Base-by-base conservation (phyloP, 768 basidiomycete species). In the Auricularia heimuer region DNA sequence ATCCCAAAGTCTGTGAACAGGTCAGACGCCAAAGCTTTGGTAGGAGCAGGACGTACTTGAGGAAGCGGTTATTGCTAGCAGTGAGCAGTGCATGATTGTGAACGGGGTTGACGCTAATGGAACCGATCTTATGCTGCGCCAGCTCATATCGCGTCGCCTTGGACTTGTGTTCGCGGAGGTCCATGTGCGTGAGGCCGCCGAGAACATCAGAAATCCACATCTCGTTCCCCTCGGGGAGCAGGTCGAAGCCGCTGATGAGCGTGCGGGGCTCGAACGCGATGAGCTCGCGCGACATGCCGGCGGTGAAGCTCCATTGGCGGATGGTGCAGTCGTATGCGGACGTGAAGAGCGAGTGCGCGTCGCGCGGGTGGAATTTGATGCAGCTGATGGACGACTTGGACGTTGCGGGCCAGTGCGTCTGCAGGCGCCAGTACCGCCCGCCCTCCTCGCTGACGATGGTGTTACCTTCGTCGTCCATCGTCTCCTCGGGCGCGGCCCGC, bases 331-430 rank as follows among this genome's bases (percentile, higher is more conserved):
- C 92, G 67, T 94, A 94, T 11, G 92, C 84, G 54, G 84, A 87
- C 11, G 90, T 93, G 70, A 86, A 92, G 12, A 93, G 75, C 91
- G 92, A 65, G 10, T 92, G 88, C 0, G 87, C 78, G 72, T 93
- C 81, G 42, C 83, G 77, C 8, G 92, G 90, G 70, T 92, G 87
- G 62, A 94, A 78, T 72, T 87, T 91, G 65, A 93, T 80, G 65
- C 80, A 83, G 4, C 90, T 91, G 62, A 94, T 85, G 1, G 90
- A 91, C 1, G 90, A 92, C 68, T 86, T 85, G 16, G 89, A 78
- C 0, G 85, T 87, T 3, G 87, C 86, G 0, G 92, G 92, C 92
- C 92, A 93, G 68, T 94, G 92, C 24, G 81, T 76, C 71, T 94
- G 92, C 62, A 94, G 74, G 10, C 85, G 82, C 87, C 88, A 93